Percentiles rank a stretch among this genome's conserved stretches.
Evolutionary conservation across 768 basidiomycete species (phyloP).

Genomic region (Cyclocybe cylindracea): DNA sequence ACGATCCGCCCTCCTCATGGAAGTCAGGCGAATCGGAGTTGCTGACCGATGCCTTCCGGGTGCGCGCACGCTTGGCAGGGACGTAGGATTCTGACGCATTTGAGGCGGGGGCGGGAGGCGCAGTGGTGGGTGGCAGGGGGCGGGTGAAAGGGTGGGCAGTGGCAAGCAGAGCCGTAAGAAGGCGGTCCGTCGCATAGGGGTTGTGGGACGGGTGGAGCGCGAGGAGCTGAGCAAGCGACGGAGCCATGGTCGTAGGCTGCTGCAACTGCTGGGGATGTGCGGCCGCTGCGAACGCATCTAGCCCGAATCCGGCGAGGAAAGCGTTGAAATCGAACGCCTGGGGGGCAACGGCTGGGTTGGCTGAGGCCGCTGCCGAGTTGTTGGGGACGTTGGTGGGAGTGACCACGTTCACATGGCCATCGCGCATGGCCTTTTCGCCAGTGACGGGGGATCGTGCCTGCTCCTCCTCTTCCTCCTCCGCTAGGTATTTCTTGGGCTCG

Average conservation of each 20-base stretch:
- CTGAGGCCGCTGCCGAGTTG: slow-evolving; percentile 16
- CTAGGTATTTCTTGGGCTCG: slow-evolving; percentile 34
- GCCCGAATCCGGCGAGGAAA: slow-evolving; percentile 29
- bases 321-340: slow-evolving; percentile 41
- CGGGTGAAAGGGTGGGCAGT: slow-evolving; percentile 19
- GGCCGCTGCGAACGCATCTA: slow-evolving; percentile 17
- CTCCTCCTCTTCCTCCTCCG: slow-evolving; percentile 51
- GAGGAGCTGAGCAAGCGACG: slow-evolving; percentile 72
- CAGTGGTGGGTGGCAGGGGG: slow-evolving; percentile 10
- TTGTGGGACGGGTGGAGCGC: slow-evolving; percentile 53
- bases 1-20: slow-evolving; percentile 23
- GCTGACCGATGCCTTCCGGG: slow-evolving; percentile 49
- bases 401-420: slow-evolving; percentile 62
- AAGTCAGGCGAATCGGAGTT: slow-evolving; percentile 31
- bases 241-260: slow-evolving; percentile 35
- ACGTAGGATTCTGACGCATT: slow-evolving; percentile 34
- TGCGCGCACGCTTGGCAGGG: slow-evolving; percentile 56
- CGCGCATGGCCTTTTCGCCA: slow-evolving; percentile 46
- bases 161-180: slow-evolving; percentile 23
- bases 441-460: slow-evolving; percentile 35
- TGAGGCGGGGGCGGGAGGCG: not conserved
- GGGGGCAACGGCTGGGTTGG: slow-evolving; percentile 31
- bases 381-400: slow-evolving; percentile 44
- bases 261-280: slow-evolving; percentile 28
- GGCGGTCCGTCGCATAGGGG: slow-evolving; percentile 15